These are phyloP conservation scores for Arthroderma uncinatum DNA, from an alignment of 2,329 filamentous ascomycete genomes.

Conservation along the genomic window DNA sequence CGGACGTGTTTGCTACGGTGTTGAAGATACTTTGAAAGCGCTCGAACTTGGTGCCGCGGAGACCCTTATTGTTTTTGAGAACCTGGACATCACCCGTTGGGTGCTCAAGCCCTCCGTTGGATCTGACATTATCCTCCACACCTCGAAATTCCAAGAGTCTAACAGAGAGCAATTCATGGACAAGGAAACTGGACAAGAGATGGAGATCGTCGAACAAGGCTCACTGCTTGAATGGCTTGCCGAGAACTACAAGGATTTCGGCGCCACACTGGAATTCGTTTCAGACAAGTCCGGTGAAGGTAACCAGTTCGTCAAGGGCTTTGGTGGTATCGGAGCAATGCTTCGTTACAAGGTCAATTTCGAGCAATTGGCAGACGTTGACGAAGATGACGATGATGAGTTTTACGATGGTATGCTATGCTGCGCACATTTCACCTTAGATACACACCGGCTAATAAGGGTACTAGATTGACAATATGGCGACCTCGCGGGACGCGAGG, in stretches of 20 bases:
- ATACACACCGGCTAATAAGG: conserved; percentile 7
- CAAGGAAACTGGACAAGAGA: conserved; percentile 90
- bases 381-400: conserved; percentile 81
- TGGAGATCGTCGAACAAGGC: conserved; percentile 79
- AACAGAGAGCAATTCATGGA: conserved; percentile 84
- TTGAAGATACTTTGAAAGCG: conserved; percentile 95
- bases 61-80: conserved; percentile 92
- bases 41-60: conserved; percentile 92
- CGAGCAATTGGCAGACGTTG: conserved; percentile 86
- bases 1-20: conserved; percentile 92
- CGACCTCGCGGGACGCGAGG: conserved; percentile 81
- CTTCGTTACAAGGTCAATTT: conserved; percentile 99
- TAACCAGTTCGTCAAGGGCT: conserved; percentile 99
- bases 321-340: conserved; percentile 94
- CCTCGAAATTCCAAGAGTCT: conserved; percentile 72
- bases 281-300: conserved; percentile 95
- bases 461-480: conserved; percentile 75
- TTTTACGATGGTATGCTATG: conserved; percentile 60
- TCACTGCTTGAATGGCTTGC: conserved; percentile 99
- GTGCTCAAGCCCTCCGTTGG: conserved; percentile 69
- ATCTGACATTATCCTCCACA: conserved; percentile 65
- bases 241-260: conserved; percentile 96
- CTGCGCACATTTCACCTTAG: neutral
- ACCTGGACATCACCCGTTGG: conserved; percentile 89
- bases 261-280: conserved; percentile 90